phyloP scores from a whole-genome alignment of 2,329 filamentous ascomycete genomes.

The Aspergillus eucalypticola region DNA sequence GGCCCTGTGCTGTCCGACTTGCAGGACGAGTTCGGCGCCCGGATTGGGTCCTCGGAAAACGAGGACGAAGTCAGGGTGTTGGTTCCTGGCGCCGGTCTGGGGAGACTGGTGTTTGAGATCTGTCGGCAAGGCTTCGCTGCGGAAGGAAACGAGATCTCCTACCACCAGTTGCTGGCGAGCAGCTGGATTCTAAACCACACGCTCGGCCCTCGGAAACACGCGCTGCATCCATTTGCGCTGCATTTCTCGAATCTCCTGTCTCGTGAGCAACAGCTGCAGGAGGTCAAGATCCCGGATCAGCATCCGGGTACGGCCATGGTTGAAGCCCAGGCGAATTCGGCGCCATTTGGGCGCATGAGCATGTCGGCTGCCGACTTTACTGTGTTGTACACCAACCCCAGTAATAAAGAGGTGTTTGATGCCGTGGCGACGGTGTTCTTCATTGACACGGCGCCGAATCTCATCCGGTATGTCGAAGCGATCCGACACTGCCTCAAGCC shows the following conservation, averaged over 20 bases:
- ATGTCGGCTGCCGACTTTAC: conserved; percentile 95
- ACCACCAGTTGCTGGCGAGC: conserved; percentile 90
- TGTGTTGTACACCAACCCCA: conserved; percentile 71
- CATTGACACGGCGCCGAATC: conserved; percentile 92
- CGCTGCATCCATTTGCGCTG: conserved; percentile 81
- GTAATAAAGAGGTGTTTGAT: conserved; percentile 67
- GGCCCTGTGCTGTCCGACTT: conserved; percentile 70
- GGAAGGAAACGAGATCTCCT: conserved; percentile 95
- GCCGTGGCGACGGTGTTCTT: conserved; percentile 92
- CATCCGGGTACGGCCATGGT: conserved; percentile 64
- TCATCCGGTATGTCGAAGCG: conserved; percentile 85
- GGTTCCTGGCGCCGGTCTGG: conserved; percentile 86
- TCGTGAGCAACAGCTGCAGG: conserved; percentile 71
- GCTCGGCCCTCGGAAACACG: conserved; percentile 61
- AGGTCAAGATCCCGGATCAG: conserved; percentile 76
- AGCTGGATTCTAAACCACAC: conserved; percentile 60
- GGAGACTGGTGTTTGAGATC: conserved; percentile 84
- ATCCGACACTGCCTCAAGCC: conserved; percentile 74
- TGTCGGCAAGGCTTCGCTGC: conserved; percentile 69
- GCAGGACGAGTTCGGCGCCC: conserved; percentile 46
- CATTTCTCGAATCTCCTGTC: conserved; percentile 82
- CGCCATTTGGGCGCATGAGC: conserved; percentile 68
- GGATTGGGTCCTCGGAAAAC: conserved; percentile 22
- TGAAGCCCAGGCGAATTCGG: conserved; percentile 28
- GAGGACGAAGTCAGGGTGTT: conserved; percentile 64